Evolutionary conservation across 495 filamentous ascomycete species (phyloP).

Genomic region (Talaromyces proteolyticus): DNA sequence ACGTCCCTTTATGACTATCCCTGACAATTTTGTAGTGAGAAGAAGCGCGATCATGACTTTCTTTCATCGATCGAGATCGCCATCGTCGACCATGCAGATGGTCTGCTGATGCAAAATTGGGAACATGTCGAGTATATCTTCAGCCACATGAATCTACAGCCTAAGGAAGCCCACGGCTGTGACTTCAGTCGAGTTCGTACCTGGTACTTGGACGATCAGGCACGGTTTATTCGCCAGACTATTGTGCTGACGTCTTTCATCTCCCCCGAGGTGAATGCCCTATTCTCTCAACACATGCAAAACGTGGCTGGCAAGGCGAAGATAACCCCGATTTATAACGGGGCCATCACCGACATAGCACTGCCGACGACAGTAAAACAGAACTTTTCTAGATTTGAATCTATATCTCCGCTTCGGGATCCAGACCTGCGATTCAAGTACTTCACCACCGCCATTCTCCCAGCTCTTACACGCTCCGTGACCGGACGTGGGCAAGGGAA

Average conservation of each 20-base stretch:
- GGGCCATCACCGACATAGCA: slow-evolving; percentile 58
- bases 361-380: slow-evolving; percentile 68
- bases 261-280: slow-evolving; percentile 79
- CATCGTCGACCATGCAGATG: slow-evolving; percentile 87
- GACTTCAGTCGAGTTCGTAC: slow-evolving; percentile 87
- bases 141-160: slow-evolving; percentile 86
- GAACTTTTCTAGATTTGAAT: slow-evolving; percentile 86
- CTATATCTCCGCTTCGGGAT: slow-evolving; percentile 58
- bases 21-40: slow-evolving; percentile 34
- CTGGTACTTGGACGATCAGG: slow-evolving; percentile 87
- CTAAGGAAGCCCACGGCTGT: slow-evolving; percentile 83
- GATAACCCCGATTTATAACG: slow-evolving; percentile 57
- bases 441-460: slow-evolving; percentile 76
- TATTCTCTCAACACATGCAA: slow-evolving; percentile 68
- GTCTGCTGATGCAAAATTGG: slow-evolving; percentile 97
- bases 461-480: slow-evolving; percentile 58
- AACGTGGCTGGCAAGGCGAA: slow-evolving; percentile 77
- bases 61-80: slow-evolving; percentile 87
- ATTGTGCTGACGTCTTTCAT: slow-evolving; percentile 74
- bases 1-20: neutral
- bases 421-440: slow-evolving; percentile 89
- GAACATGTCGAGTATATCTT: slow-evolving; percentile 89
- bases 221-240: slow-evolving; percentile 76
- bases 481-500: slow-evolving; percentile 25
- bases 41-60: slow-evolving; percentile 86